Conservation (phyloP, 2,329 filamentous ascomycete genomes). For the Apiospora rasikravindrae region DNA sequence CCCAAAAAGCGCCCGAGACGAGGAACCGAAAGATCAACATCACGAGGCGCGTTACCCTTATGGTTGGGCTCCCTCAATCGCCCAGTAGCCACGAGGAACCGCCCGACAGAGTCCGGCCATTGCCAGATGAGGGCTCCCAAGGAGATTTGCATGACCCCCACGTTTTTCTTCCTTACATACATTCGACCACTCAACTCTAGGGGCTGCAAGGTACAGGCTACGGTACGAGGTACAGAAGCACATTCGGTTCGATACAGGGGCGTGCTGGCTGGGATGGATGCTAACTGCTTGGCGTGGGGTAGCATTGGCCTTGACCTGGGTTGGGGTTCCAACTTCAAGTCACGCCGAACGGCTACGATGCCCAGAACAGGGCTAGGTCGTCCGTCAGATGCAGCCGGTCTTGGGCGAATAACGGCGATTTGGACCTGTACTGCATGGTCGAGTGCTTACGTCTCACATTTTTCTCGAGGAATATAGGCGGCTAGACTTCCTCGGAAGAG, state of each 20-base stretch:
- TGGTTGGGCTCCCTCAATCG: neutral
- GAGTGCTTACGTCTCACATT: neutral
- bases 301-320: neutral
- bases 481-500: neutral
- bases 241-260: neutral
- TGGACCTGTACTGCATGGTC: neutral
- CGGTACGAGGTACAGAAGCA: neutral
- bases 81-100: neutral
- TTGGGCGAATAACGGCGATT: constrained; percentile 1
- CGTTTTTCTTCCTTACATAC: constrained; percentile 10
- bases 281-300: neutral
- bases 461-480: neutral
- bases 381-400: neutral
- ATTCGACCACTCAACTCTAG: neutral
- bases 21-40: neutral
- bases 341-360: neutral
- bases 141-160: constrained; percentile 5
- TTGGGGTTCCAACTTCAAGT: constrained; percentile 3
- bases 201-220: constrained; percentile 9
- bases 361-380: neutral
- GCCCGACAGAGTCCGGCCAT: neutral
- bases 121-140: neutral
- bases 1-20: neutral
- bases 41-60: neutral
- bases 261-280: neutral